Evolutionary conservation across 2,329 filamentous ascomycete species (phyloP).

Genomic region (Penicillium sp.): DNA sequence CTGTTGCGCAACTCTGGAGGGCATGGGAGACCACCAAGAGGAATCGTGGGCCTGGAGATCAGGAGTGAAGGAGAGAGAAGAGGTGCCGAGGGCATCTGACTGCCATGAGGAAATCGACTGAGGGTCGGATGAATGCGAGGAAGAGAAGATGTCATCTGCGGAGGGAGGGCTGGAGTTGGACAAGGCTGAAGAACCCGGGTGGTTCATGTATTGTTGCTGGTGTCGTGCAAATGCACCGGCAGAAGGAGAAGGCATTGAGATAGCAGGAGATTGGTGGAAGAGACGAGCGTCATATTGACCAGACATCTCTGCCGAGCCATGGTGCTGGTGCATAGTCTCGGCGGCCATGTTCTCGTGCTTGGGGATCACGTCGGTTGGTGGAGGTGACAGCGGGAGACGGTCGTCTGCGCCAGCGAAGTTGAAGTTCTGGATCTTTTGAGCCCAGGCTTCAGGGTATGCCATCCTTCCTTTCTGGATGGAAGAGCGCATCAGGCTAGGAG

Average conservation of each 20-base stretch:
- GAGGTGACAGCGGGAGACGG: constrained; percentile 49
- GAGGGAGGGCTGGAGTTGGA: constrained; percentile 41
- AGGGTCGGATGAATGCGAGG: constrained; percentile 44
- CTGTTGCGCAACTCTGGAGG: constrained; percentile 34
- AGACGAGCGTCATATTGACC: constrained; percentile 38
- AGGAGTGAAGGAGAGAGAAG: constrained; percentile 44
- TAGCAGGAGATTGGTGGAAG: constrained; percentile 38
- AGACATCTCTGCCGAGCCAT: constrained; percentile 35
- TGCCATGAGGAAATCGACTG: constrained; percentile 48
- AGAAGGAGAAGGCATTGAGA: constrained; percentile 40
- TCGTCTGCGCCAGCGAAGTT: constrained; percentile 52
- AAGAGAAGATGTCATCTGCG: constrained; percentile 44
- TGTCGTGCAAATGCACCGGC: constrained; percentile 33
- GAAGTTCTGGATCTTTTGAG: constrained; percentile 59
- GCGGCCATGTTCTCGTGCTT: constrained; percentile 43
- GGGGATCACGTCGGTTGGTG: constrained; percentile 48
- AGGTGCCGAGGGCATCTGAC: constrained; percentile 42
- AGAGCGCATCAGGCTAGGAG: constrained; percentile 60
- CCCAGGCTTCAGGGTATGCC: constrained; percentile 54
- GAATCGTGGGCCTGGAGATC: constrained; percentile 43
- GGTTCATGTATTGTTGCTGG: constrained; percentile 38
- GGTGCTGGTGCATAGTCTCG: constrained; percentile 36
- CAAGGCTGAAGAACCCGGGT: constrained; percentile 34
- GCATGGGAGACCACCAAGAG: constrained; percentile 49
- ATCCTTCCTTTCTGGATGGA: constrained; percentile 51